A percentile compares a stretch with the other conserved stretches of the same genome.
Conservation (phyloP, 2,329 filamentous ascomycete genomes). For the Fusarium sp. region DNA sequence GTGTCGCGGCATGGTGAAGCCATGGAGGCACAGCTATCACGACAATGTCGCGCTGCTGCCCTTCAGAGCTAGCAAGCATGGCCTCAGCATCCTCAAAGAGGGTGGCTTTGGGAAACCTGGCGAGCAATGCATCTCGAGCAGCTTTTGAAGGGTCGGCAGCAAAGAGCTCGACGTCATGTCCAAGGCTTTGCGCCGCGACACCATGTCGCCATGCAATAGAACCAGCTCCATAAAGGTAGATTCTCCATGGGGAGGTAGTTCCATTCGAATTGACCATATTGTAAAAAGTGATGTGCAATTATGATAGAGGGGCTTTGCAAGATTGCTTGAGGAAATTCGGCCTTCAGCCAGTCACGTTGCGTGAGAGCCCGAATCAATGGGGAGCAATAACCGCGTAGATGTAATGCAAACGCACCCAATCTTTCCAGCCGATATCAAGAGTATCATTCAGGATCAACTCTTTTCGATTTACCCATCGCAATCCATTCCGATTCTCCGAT, state of each 20-base stretch:
- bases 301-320: background rate
- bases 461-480: slow-evolving; percentile 13
- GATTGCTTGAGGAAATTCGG: background rate
- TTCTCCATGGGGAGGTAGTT: background rate
- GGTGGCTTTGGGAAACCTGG: slow-evolving; percentile 18
- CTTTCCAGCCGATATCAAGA: background rate
- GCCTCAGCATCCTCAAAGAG: slow-evolving; percentile 19
- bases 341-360: background rate
- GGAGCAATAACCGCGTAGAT: background rate
- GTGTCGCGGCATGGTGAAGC: slow-evolving; percentile 20
- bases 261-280: too few relatives aligned
- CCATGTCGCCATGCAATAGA: slow-evolving; percentile 29
- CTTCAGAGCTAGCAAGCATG: slow-evolving; percentile 19
- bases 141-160: slow-evolving; percentile 17
- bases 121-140: slow-evolving; percentile 16
- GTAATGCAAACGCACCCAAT: background rate
- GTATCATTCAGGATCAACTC: background rate
- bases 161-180: slow-evolving; percentile 12
- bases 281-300: background rate
- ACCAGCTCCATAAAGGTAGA: slow-evolving; percentile 24
- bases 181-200: slow-evolving; percentile 12
- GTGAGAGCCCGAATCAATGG: background rate
- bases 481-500: slow-evolving; percentile 15
- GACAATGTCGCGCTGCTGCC: slow-evolving; percentile 18
- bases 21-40: slow-evolving; percentile 26